A percentile compares a stretch with the other conserved stretches of the same genome.
Evolutionary conservation across 495 filamentous ascomycete genomes (phyloP).

Genomic region (Talaromyces liani): DNA sequence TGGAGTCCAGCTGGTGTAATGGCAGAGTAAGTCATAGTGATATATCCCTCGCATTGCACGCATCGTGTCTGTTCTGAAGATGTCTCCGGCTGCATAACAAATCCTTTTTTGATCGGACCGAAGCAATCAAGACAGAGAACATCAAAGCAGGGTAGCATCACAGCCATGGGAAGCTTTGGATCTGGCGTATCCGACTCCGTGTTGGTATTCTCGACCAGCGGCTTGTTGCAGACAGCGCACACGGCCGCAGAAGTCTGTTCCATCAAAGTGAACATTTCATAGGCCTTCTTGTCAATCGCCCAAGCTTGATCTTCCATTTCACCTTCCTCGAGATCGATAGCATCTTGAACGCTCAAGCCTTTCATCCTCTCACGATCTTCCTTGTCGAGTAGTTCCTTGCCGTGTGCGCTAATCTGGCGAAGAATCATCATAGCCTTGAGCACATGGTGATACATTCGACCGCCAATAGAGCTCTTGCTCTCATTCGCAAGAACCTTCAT

Average conservation of each 20-base stretch:
- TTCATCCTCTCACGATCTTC: slow-evolving; percentile 72
- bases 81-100: slow-evolving; percentile 13
- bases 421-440: slow-evolving; percentile 85
- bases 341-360: slow-evolving; percentile 69
- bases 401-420: slow-evolving; percentile 84
- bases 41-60: slow-evolving; percentile 54
- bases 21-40: slow-evolving; percentile 51
- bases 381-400: slow-evolving; percentile 75
- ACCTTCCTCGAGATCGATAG: slow-evolving; percentile 80
- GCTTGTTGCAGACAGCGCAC: slow-evolving; percentile 61
- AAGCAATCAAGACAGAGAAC: slow-evolving; percentile 72
- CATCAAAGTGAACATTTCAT: slow-evolving; percentile 76
- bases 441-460: slow-evolving; percentile 80
- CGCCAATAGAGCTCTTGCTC: slow-evolving; percentile 57
- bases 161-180: slow-evolving; percentile 56
- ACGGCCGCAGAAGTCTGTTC: slow-evolving; percentile 63
- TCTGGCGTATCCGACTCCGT: slow-evolving; percentile 43
- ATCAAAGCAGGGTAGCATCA: slow-evolving; percentile 79
- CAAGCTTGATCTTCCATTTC: slow-evolving; percentile 48
- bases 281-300: slow-evolving; percentile 58
- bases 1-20: slow-evolving; percentile 60
- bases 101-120: slow-evolving; percentile 25
- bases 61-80: slow-evolving; percentile 41
- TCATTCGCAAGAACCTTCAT: slow-evolving; percentile 47
- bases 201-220: slow-evolving; percentile 38